Evolutionary conservation across 768 basidiomycete species (phyloP), one percentile per base, ranked within the genome.

Genomic region (Galerina marginata): DNA sequence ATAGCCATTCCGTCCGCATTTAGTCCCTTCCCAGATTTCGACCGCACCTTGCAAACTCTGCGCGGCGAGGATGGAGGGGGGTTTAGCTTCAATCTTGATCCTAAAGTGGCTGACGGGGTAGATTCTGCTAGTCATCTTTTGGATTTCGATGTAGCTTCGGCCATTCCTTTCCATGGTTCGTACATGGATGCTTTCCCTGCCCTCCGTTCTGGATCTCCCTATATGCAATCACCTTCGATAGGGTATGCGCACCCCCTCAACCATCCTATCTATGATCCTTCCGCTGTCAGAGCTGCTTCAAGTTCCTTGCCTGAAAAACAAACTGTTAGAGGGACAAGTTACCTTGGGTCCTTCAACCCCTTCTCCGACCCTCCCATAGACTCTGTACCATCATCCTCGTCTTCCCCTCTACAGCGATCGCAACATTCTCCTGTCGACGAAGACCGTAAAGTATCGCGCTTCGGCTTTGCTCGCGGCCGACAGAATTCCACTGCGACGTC

Each of bases 31-130:
- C 95, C 94, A 9, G 94, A 96, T 63, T 87, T 96, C 64, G 93
- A 95, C 71, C 86, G 91, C 33, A 93, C 91, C 16, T 78, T 95
- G 46, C 86, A 90, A 69, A 87, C 84, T 49, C 78, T 95, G 44
- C 86, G 84, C 52, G 83, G 82, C 7, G 86, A 81, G 44, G 89
- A 89, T 64, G 83, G 76, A 33, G 84, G 85, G 36, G 86, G 90
- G 9, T 95, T 95, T 77, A 93, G 89, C 71, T 95, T 96, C 77
- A 94, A 88, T 73, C 77, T 95, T 45, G 93, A 93, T 72, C 90
- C 90, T 26, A 91, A 88, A 65, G 77, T 93, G 26, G 90, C 86
- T 6, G 81, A 80, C 33, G 81, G 83, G 51, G 69, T 70, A 1
- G 76, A 80, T 36, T 71, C 76, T 14, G 63, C 70, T 36, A 73